A percentile compares a stretch with the other conserved stretches of the same genome.
Conservation (phyloP, 2,329 filamentous ascomycete species). For the Pezicula carpinea region DNA sequence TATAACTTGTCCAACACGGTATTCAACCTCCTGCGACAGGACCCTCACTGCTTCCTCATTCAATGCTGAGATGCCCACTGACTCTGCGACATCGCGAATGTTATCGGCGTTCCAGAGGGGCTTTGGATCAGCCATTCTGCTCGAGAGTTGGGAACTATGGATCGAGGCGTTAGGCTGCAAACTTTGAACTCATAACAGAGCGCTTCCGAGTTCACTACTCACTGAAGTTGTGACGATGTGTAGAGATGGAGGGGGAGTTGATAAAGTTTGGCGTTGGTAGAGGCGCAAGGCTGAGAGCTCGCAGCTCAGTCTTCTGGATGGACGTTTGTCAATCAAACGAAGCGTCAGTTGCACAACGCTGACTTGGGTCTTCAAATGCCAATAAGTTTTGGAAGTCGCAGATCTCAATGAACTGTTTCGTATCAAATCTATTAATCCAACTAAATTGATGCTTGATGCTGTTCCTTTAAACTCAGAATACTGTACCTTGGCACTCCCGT, state of each 20-base stretch:
- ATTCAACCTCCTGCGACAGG: slow-evolving; percentile 91
- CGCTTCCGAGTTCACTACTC: too few relatives aligned
- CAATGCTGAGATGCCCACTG: slow-evolving; percentile 78
- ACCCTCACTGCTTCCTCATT: slow-evolving; percentile 83
- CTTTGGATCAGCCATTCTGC: slow-evolving; percentile 26
- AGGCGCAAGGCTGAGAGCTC: slow-evolving; percentile 8
- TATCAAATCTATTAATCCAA: too few relatives aligned
- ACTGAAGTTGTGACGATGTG: neutral
- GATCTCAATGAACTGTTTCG: too few relatives aligned
- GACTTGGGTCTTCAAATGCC: too few relatives aligned
- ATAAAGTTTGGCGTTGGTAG: neutral
- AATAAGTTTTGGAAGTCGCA: too few relatives aligned
- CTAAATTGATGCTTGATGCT: too few relatives aligned
- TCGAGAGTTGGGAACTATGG: neutral
- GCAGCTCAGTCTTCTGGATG: too few relatives aligned
- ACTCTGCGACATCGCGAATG: slow-evolving; percentile 92
- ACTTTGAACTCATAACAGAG: neutral
- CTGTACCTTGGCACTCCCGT: too few relatives aligned
- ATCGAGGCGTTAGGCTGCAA: too few relatives aligned
- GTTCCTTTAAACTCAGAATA: too few relatives aligned
- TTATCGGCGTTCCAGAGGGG: slow-evolving; percentile 95
- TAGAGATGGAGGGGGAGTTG: neutral
- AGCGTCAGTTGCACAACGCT: neutral
- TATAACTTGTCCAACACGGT: slow-evolving; percentile 86
- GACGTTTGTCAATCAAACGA: too few relatives aligned